Evolutionary conservation across 257 asterid genomes (phyloP).

Genomic region (Ophiorrhiza pumila): DNA sequence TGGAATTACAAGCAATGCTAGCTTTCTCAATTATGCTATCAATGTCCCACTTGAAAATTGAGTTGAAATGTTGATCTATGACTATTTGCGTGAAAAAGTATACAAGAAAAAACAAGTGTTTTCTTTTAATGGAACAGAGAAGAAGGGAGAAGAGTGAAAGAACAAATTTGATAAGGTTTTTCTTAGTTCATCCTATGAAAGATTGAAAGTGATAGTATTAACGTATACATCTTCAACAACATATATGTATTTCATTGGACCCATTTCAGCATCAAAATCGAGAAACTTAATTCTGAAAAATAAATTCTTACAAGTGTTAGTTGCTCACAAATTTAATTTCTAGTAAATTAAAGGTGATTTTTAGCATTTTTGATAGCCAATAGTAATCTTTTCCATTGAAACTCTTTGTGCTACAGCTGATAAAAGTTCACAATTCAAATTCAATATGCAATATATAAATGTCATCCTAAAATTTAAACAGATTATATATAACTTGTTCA

Average conservation of each 20-base stretch:
- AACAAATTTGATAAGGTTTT: background rate
- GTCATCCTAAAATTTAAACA: no score
- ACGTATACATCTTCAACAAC: background rate
- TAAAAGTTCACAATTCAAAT: no score
- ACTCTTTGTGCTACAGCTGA: no score
- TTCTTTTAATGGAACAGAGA: background rate
- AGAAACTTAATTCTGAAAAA: background rate
- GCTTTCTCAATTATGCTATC: background rate
- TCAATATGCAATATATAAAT: no score
- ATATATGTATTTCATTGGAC: background rate
- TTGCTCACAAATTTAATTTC: background rate
- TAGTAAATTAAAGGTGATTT: background rate
- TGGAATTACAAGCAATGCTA: background rate
- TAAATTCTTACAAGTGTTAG: background rate
- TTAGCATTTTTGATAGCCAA: background rate
- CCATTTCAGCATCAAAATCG: background rate
- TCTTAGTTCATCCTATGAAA: slow-evolving; percentile 16
- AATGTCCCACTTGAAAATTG: background rate
- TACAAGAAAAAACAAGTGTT: no score
- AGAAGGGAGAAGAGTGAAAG: background rate
- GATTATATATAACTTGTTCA: no score
- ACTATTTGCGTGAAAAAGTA: no score
- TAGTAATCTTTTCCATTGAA: background rate
- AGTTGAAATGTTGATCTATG: no score
- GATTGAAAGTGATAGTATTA: slow-evolving; percentile 15